Percentiles rank a stretch among this genome's conserved stretches.
Conservation (phyloP, 75 land plant genomes). For the Ceratopteris richardii region DNA sequence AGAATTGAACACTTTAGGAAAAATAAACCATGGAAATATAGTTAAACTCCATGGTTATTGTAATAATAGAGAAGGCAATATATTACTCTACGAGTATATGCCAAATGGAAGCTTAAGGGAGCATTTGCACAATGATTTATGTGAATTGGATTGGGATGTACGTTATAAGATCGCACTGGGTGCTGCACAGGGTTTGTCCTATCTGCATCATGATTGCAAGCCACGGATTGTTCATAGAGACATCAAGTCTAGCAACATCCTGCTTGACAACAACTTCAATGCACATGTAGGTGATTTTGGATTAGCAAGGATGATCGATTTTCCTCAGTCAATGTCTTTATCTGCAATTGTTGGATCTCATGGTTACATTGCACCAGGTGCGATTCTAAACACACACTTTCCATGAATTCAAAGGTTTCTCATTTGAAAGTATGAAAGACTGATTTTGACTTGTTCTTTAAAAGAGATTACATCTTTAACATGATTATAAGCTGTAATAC, state of each 20-base stretch:
- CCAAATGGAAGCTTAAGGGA: constrained; percentile 69
- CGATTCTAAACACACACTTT: background rate
- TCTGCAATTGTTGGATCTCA: constrained; percentile 46
- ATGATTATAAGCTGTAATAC: no score
- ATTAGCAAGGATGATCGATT: constrained; percentile 50
- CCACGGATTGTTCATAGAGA: constrained; percentile 83
- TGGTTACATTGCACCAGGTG: constrained; percentile 63
- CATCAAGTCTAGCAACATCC: constrained; percentile 75
- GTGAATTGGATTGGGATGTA: constrained; percentile 45
- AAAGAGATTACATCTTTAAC: no score
- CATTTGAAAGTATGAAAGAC: no score
- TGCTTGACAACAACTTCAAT: constrained; percentile 66
- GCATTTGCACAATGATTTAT: constrained; percentile 41
- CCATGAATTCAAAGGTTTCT: no score
- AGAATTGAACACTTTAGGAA: constrained; percentile 62
- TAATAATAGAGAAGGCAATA: constrained; percentile 30
- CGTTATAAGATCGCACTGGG: constrained; percentile 74
- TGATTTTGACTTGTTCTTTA: no score
- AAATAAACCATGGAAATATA: constrained; percentile 70
- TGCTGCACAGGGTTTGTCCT: constrained; percentile 70
- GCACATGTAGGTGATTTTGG: constrained; percentile 92
- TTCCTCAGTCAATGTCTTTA: constrained; percentile 29
- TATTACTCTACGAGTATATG: constrained; percentile 88
- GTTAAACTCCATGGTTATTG: constrained; percentile 72
- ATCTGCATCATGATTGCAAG: constrained; percentile 78